Base-by-base conservation (phyloP, 2,329 filamentous ascomycete species). In the Apiospora phragmitis region DNA sequence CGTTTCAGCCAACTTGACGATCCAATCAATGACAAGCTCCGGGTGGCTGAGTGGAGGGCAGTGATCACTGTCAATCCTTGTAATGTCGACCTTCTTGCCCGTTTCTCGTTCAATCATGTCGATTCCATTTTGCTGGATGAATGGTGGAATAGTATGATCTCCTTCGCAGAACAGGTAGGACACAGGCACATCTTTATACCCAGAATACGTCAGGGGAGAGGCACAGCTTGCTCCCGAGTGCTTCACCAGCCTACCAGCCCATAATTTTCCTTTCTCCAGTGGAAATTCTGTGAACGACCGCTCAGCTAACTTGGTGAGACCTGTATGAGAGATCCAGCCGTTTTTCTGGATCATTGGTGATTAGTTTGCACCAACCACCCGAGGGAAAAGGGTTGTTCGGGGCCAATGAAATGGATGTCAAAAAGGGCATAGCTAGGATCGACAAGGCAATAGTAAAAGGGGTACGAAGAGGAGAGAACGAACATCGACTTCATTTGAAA, bases 141-240 rank as follows among this genome's bases (percentile, higher is more conserved):
- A 70, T 0, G 79, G 74, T 1, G 75, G 65, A n/a, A 85, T 74
- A n/a, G 75, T 73, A 14, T 68, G 14, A 70, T 85, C 82, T 0
- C 78, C 71, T 62, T 81, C 79, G 49, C 80, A 81, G 16, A 85
- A 2, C 11, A 85, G 73, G 70, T 81, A 85, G 1, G 80, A 83
- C 3, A 81, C 80, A 0, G 80, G 80, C 1, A 83, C 75, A 45
- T 84, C 77, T 69, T 80, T 81, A 71, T 83, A 85, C 0, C 81
- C 82, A 2, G 79, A 71, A 72, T 85, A 77, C 1, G 80, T 82
- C 51, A 85, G 71, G 3, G 75, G 72, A 26, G 76, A 76, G 0
- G 62, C 69, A 71, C 85, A 84, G 62, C 76, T 79, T 14, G 75
- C 70, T 11, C 76, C 72, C 0, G 80, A 82, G 66, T 85, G 83